Evolutionary conservation across 2,329 filamentous ascomycete species (phyloP), one percentile per base, ranked within the genome.

Genomic region (Nannizziopsis arthrosporioides): DNA sequence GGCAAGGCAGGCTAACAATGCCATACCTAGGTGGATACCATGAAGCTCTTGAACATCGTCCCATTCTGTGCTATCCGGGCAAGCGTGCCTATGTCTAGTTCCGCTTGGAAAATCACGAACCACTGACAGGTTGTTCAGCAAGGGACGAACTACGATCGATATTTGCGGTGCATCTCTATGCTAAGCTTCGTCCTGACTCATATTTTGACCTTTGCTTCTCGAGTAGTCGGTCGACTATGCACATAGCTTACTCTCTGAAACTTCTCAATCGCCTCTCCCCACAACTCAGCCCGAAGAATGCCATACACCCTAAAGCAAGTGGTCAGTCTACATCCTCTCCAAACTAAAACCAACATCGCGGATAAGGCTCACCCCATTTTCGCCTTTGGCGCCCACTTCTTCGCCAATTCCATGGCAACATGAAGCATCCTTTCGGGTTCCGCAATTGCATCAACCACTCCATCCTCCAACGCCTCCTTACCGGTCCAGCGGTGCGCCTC

Each of bases 401-500:
- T 61, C n/a, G 69, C 74, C 47, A 70, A 52, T 45, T 67, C 64
- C 52, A 73, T 50, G 12, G 70, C 71, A 4, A 62, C 63, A 32
- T 70, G 64, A 12, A 74, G 56, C 72, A 77, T 75, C 53, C 64
- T 53, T 35, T 67, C 70, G 4, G 73, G 73, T 48, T 68, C 62
- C 2, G 70, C 71, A 51, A 76, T 58, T 40, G 64, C 68, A 60
- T 78, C 74, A 3, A 78, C 74, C 49, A 77, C 71, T 0, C 74
- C 74, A 57, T 77, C 74, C 50, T 64, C 59, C 5, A 73, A 51
- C 2, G 74, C 74, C 50, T 73, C 66, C 51, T 69, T 64, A 0
- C 71, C 73, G 0, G 74, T 78, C 73, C 73, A 78, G 35, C 61
- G 64, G 49, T 77, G 71, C 14, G 73, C 75, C 56, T 77, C 74